Conservation (phyloP, 2,329 filamentous ascomycete genomes). For the Penicillium hordei region DNA sequence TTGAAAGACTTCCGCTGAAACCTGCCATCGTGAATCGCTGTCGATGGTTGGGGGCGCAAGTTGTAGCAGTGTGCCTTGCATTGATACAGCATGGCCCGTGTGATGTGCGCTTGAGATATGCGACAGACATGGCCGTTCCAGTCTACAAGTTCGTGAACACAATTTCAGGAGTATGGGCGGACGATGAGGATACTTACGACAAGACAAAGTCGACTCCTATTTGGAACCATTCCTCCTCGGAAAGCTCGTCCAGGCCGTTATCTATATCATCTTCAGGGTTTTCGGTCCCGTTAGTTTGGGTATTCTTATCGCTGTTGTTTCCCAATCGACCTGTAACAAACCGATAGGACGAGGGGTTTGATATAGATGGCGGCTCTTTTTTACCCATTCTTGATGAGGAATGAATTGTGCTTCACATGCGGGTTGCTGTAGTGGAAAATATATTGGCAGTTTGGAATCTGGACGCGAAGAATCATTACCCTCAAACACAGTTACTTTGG, state of each 20-base stretch:
- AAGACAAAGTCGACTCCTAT: constrained; percentile 14
- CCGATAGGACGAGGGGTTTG: not conserved
- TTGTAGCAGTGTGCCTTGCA: constrained; percentile 13
- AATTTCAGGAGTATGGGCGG: not conserved
- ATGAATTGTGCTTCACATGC: not conserved
- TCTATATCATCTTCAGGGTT: not conserved
- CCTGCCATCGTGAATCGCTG: constrained; percentile 9
- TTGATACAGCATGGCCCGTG: constrained; percentile 11
- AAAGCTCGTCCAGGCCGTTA: not conserved
- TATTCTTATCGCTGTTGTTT: not conserved
- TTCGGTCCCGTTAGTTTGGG: not conserved
- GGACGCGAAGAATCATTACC: not conserved
- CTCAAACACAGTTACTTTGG: not conserved
- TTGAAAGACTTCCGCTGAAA: constrained; percentile 11
- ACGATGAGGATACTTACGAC: constrained; percentile 6
- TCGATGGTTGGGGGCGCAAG: constrained; percentile 5
- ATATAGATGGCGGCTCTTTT: not conserved
- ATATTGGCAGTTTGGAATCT: not conserved
- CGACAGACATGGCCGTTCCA: constrained; percentile 13
- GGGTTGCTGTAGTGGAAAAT: not conserved
- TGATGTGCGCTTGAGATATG: constrained; percentile 6
- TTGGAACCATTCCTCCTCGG: constrained; percentile 2
- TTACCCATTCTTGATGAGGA: not conserved
- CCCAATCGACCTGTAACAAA: not conserved
- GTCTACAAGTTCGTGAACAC: not conserved